Percentiles rank a stretch among this genome's conserved stretches.
These are phyloP conservation scores for Podospora appendiculata DNA, from an alignment of 495 filamentous ascomycete genomes.

Conservation along the genomic window DNA sequence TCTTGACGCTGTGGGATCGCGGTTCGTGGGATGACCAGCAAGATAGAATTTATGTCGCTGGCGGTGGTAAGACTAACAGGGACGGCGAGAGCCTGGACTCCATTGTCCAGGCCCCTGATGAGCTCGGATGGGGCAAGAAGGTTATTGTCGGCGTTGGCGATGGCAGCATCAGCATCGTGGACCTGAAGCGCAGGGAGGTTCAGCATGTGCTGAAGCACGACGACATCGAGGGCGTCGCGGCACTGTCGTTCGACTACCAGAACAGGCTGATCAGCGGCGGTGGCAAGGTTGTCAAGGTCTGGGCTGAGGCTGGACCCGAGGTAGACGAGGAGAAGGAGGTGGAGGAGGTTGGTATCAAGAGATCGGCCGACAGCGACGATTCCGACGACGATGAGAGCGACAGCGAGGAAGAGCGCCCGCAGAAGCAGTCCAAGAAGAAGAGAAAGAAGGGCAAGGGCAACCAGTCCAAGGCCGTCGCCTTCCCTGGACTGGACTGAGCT, in stretches of 20 bases:
- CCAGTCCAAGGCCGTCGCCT: constrained; percentile 11
- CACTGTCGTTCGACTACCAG: constrained; percentile 71
- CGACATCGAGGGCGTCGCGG: constrained; percentile 74
- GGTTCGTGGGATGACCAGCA: constrained; percentile 93
- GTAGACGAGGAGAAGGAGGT: constrained; percentile 35
- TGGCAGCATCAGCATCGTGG: constrained; percentile 46
- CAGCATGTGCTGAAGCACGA: constrained; percentile 56
- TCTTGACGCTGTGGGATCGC: constrained; percentile 87
- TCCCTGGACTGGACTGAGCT: constrained; percentile 24
- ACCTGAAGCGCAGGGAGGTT: constrained; percentile 35
- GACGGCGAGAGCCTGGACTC: constrained; percentile 63
- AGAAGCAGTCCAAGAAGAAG: constrained; percentile 32
- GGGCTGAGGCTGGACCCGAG: constrained; percentile 42
- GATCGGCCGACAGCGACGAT: constrained; percentile 32
- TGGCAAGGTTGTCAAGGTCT: constrained; percentile 76
- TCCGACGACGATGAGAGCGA: constrained; percentile 27
- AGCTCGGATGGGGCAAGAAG: constrained; percentile 57
- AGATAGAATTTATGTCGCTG: constrained; percentile 69
- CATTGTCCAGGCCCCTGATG: constrained; percentile 57
- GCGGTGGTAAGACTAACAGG: constrained; percentile 47
- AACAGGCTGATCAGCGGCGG: constrained; percentile 83
- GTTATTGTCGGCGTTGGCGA: constrained; percentile 71
- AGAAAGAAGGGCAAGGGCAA: constrained; percentile 38
- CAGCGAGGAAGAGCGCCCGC: constrained; percentile 38
- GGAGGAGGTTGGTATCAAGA: constrained; percentile 37